Percentiles rank a stretch among this genome's conserved stretches.
Conservation (phyloP, 2,329 filamentous ascomycete genomes). For the Aspergillus sp. region DNA sequence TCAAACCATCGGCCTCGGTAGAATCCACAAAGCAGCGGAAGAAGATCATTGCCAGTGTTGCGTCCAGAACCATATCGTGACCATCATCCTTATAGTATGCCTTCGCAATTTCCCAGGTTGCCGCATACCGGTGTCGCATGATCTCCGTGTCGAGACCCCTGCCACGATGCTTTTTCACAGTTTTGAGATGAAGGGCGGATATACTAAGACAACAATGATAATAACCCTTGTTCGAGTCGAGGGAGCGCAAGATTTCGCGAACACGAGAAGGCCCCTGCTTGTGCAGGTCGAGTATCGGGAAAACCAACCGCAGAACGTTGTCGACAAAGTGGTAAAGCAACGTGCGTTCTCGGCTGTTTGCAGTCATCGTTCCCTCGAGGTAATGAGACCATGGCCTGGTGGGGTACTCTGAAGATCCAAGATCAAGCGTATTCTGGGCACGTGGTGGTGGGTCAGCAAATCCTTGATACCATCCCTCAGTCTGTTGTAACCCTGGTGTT, state of each 20-base stretch:
- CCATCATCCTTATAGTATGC: constrained; percentile 77
- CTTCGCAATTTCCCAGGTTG: constrained; percentile 81
- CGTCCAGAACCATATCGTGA: constrained; percentile 85
- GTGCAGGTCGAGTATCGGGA: constrained; percentile 83
- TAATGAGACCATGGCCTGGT: constrained; percentile 42
- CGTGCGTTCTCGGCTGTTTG: constrained; percentile 68
- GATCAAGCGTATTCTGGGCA: background rate
- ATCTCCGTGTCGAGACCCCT: constrained; percentile 4
- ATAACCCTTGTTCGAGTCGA: constrained; percentile 78
- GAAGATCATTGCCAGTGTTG: constrained; percentile 91
- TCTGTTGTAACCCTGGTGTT: background rate
- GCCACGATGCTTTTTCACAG: constrained; percentile 43
- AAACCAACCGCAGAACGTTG: constrained; percentile 70
- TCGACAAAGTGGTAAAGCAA: constrained; percentile 43
- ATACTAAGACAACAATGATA: constrained; percentile 93
- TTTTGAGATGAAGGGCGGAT: constrained; percentile 87
- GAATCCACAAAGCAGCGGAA: constrained; percentile 90
- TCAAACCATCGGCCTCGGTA: constrained; percentile 73
- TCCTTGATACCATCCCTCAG: constrained; percentile 14
- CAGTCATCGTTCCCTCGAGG: constrained; percentile 72
- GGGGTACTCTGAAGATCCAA: background rate
- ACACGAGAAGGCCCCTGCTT: constrained; percentile 79
- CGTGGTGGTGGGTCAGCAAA: constrained; percentile 3
- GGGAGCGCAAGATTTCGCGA: constrained; percentile 80
- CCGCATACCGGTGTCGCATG: constrained; percentile 83